Conservation (phyloP, 2,329 filamentous ascomycete genomes). For the Chalaropsis thielavioides region DNA sequence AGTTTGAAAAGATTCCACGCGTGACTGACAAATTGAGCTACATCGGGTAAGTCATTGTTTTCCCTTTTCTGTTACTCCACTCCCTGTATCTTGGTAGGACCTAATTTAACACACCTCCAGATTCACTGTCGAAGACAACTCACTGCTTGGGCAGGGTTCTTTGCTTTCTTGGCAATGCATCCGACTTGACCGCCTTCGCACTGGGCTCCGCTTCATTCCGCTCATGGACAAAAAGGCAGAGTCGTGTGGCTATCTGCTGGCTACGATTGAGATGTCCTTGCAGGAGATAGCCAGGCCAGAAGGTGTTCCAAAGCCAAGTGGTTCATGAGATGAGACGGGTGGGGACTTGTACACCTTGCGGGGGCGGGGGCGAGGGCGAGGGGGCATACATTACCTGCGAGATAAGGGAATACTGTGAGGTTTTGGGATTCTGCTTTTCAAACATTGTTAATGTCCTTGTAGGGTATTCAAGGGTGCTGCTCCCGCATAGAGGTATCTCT, state of each 20-base stretch:
- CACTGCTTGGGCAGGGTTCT: constrained; percentile 25
- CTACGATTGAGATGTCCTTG: constrained; percentile 37
- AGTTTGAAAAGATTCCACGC: constrained; percentile 42
- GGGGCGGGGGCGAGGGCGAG: not conserved
- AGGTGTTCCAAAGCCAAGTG: not conserved
- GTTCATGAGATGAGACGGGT: not conserved
- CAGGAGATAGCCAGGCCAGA: not conserved
- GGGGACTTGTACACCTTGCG: not conserved
- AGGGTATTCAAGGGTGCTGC: not conserved
- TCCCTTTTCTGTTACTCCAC: not conserved
- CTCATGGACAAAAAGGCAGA: constrained; percentile 34
- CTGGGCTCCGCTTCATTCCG: constrained; percentile 40
- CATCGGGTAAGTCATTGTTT: constrained; percentile 39
- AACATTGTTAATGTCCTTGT: not conserved
- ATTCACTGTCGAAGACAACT: constrained; percentile 40
- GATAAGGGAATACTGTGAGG: not conserved
- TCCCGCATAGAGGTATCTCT: not conserved
- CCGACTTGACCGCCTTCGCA: constrained; percentile 41
- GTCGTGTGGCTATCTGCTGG: constrained; percentile 35
- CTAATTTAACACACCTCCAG: constrained; percentile 24
- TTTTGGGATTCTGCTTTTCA: not conserved
- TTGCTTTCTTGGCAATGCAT: constrained; percentile 44
- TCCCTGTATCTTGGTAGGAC: not conserved
- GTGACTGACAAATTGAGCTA: constrained; percentile 59
- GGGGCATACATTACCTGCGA: not conserved